Evolutionary conservation across 257 asterid genomes (phyloP).

Genomic region (Linaria vulgaris): DNA sequence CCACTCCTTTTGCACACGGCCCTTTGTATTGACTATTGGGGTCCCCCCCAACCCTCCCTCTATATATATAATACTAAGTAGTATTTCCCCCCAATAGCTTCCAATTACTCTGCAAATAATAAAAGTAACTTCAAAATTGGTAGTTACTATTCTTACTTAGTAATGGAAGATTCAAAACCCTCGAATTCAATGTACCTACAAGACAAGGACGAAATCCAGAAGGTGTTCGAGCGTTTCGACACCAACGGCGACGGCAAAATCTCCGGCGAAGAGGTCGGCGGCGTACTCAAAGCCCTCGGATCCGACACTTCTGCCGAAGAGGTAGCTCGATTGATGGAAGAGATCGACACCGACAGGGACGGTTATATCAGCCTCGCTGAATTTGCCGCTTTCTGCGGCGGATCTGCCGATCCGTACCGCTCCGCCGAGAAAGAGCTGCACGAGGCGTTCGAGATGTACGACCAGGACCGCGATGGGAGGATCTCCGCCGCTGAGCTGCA

Average conservation of each 20-base stretch:
- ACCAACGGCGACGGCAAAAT: slow-evolving; percentile 82
- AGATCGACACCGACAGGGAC: slow-evolving; percentile 79
- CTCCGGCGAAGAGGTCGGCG: slow-evolving; percentile 67
- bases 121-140: too few species aligned
- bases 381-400: slow-evolving; percentile 63
- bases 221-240: slow-evolving; percentile 75
- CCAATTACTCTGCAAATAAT: too few species aligned
- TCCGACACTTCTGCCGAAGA: slow-evolving; percentile 58
- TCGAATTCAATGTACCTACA: slow-evolving; percentile 44
- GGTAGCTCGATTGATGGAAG: slow-evolving; percentile 54
- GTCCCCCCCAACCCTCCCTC: too few species aligned
- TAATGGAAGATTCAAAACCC: slow-evolving; percentile 30
- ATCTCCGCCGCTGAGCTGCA: slow-evolving; percentile 80
- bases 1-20: too few species aligned
- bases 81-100: too few species aligned
- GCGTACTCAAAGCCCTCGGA: slow-evolving; percentile 69
- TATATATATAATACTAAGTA: too few species aligned
- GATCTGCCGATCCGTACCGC: slow-evolving; percentile 31
- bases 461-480: slow-evolving; percentile 74
- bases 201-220: slow-evolving; percentile 41
- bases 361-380: slow-evolving; percentile 70
- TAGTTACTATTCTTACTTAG: too few species aligned
- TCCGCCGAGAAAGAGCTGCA: slow-evolving; percentile 54
- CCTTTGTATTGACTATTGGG: too few species aligned
- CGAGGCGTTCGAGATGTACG: slow-evolving; percentile 85